Evolutionary conservation across 1,284 basidiomycete species (phyloP).

Genomic region (Leccinum huronense): DNA sequence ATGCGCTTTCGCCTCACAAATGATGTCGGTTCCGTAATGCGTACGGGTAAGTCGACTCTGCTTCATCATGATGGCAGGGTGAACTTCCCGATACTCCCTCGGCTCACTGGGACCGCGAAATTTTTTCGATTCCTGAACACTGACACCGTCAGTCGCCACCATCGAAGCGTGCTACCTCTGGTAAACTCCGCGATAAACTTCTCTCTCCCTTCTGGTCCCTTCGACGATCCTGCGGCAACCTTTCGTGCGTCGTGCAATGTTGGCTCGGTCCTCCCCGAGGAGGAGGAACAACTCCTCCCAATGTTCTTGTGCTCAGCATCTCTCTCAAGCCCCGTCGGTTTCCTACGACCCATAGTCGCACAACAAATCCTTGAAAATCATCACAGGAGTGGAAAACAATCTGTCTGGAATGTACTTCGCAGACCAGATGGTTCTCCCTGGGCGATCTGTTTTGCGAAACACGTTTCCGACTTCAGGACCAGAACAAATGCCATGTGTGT

Average conservation of each 20-base stretch:
- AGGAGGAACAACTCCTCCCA: slow-evolving; percentile 27
- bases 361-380: slow-evolving; percentile 19
- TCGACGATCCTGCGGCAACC: slow-evolving; percentile 15
- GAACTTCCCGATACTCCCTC: neutral
- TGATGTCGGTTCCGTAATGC: slow-evolving; percentile 1
- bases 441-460: slow-evolving; percentile 27
- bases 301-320: slow-evolving; percentile 21
- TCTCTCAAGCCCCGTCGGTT: slow-evolving; percentile 22
- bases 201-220: slow-evolving; percentile 25
- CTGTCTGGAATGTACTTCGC: slow-evolving; percentile 24
- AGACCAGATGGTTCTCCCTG: slow-evolving; percentile 18
- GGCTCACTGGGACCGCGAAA: neutral
- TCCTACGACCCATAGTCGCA: slow-evolving; percentile 20
- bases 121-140: slow-evolving; percentile 6
- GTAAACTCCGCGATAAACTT: slow-evolving; percentile 30
- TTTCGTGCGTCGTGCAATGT: slow-evolving; percentile 27
- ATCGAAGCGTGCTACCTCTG: slow-evolving; percentile 19
- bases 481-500: slow-evolving; percentile 20
- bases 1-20: slow-evolving; percentile 4
- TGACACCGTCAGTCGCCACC: neutral
- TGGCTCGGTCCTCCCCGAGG: slow-evolving; percentile 2
- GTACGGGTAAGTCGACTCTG: neutral
- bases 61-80: neutral
- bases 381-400: slow-evolving; percentile 4
- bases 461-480: slow-evolving; percentile 15